Evolutionary conservation across 768 basidiomycete species (phyloP).

Genomic region (Pilatotrama ljubarskyi): DNA sequence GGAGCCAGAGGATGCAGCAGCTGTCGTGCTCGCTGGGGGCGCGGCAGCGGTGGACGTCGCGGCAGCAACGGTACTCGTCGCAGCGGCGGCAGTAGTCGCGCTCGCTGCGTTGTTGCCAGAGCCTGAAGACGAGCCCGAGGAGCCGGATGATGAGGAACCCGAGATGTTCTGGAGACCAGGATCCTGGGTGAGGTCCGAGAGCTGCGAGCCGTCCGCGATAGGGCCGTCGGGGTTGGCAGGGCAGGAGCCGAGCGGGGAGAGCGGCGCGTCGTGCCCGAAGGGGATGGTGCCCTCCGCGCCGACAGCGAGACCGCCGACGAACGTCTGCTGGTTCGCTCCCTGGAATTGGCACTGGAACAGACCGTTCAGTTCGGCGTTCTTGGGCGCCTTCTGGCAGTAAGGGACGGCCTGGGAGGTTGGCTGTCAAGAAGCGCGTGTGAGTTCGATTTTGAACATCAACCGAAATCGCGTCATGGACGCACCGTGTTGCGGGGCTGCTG

Average conservation of each 20-base stretch:
- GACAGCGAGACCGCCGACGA: conserved; percentile 44
- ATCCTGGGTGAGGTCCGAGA: conserved; percentile 25
- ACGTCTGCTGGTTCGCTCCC: conserved; percentile 44
- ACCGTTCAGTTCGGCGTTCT: conserved; percentile 54
- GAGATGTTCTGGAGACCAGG: conserved; percentile 22
- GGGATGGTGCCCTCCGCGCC: conserved; percentile 55
- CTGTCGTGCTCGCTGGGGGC: conserved; percentile 15
- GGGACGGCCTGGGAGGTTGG: conserved; percentile 36
- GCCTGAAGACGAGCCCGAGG: conserved; percentile 9
- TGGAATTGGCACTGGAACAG: conserved; percentile 61
- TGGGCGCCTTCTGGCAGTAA: conserved; percentile 54
- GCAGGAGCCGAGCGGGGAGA: conserved; percentile 52
- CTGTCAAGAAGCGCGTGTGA: background rate
- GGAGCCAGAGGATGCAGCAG: conserved; percentile 7
- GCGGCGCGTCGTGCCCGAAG: conserved; percentile 41
- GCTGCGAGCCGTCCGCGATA: conserved; percentile 50
- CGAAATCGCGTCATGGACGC: conserved; percentile 21
- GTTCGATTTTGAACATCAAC: background rate
- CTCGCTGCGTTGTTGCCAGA: conserved; percentile 3
- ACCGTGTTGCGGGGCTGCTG: conserved; percentile 62
- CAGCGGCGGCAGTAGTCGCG: conserved; percentile 11
- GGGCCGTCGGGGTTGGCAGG: conserved; percentile 49
- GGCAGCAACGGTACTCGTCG: conserved; percentile 8
- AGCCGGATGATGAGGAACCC: background rate
- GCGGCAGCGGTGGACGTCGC: conserved; percentile 10